Evolutionary conservation across 352 stramenopile genomes (phyloP).

Genomic region (Phytophthora cactorum): DNA sequence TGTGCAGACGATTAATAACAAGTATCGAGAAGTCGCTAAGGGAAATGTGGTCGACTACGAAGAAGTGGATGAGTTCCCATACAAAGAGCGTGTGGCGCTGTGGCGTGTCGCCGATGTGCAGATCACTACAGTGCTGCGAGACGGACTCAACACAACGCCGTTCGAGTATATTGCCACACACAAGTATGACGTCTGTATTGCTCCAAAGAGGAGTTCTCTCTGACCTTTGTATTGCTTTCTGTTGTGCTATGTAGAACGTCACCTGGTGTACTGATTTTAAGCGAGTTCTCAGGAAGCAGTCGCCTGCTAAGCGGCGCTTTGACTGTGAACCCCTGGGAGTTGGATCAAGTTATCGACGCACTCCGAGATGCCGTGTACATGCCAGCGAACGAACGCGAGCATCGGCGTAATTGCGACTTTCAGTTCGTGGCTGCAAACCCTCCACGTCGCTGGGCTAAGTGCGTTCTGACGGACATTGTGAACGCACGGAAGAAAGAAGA

Average conservation of each 20-base stretch:
- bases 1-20: constrained; percentile 92
- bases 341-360: constrained; percentile 79
- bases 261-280: constrained; percentile 94
- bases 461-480: constrained; percentile 78
- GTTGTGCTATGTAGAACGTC: constrained; percentile 45
- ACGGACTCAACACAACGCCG: constrained; percentile 81
- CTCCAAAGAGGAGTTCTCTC: not conserved
- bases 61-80: constrained; percentile 75
- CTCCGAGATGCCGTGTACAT: constrained; percentile 81
- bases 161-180: constrained; percentile 87
- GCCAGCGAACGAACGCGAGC: constrained; percentile 69
- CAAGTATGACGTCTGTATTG: constrained; percentile 43
- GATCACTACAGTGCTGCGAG: constrained; percentile 76
- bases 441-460: constrained; percentile 73
- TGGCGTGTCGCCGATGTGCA: constrained; percentile 82
- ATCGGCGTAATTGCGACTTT: constrained; percentile 79
- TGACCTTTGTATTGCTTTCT: not conserved
- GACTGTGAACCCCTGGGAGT: constrained; percentile 98
- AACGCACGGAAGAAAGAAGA: constrained; percentile 84
- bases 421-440: constrained; percentile 78
- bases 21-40: constrained; percentile 66
- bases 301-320: constrained; percentile 95
- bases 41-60: constrained; percentile 79
- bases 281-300: constrained; percentile 97
- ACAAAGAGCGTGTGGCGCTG: constrained; percentile 70